Conservation (phyloP, 2,329 filamentous ascomycete species). For the Clonostachys byssicola region DNA sequence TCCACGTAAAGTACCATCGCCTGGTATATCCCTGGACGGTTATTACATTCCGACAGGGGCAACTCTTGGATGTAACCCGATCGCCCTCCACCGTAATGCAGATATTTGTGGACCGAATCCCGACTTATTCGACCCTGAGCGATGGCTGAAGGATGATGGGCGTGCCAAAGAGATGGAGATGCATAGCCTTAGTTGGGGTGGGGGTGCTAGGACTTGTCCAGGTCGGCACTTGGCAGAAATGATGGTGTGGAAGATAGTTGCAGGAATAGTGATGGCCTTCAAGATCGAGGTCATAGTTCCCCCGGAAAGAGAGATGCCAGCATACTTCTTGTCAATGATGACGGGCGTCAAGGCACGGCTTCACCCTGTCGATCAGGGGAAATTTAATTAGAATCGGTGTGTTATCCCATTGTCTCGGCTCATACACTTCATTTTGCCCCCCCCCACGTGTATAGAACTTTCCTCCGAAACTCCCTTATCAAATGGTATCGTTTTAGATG, state of each 20-base stretch:
- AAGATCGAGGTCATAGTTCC: conserved; percentile 31
- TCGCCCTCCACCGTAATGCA: conserved; percentile 42
- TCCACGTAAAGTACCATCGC: conserved; percentile 34
- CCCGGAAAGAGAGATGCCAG: conserved; percentile 27
- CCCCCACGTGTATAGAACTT: too few relatives aligned
- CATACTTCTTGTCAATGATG: conserved; percentile 50
- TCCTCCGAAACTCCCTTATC: too few relatives aligned
- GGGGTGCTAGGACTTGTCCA: conserved; percentile 44
- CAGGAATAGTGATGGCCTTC: conserved; percentile 36
- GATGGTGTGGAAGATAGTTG: conserved; percentile 38
- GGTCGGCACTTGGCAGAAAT: conserved; percentile 46
- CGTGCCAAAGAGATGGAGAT: conserved; percentile 36
- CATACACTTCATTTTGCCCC: too few relatives aligned
- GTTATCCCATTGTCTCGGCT: too few relatives aligned
- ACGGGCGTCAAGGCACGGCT: conserved; percentile 40
- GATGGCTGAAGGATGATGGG: conserved; percentile 36
- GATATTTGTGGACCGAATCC: conserved; percentile 44
- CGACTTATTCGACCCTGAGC: conserved; percentile 34
- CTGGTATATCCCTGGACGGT: conserved; percentile 30
- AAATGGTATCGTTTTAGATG: too few relatives aligned
- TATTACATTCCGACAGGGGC: conserved; percentile 35
- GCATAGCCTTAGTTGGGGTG: conserved; percentile 46
- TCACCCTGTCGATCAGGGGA: conserved; percentile 2
- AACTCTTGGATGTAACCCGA: conserved; percentile 45
- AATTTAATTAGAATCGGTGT: too few relatives aligned